Conservation (phyloP, 257 asterid species). For the Ehretia macrophylla region DNA sequence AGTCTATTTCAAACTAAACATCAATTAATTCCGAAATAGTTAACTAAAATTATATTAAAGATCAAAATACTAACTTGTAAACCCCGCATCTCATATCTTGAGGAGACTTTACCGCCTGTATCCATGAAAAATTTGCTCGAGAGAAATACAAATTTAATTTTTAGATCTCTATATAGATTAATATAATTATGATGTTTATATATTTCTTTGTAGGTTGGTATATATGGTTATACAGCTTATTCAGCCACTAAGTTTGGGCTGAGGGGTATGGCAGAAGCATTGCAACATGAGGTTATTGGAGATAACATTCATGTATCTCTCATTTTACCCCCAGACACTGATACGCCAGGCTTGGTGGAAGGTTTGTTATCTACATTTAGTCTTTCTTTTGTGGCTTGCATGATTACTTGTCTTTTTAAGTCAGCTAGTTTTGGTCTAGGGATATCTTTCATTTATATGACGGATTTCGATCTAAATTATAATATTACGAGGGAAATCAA, state of each 20-base stretch:
- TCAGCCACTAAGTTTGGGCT: constrained; percentile 95
- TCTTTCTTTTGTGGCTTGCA: not conserved
- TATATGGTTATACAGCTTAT: constrained; percentile 94
- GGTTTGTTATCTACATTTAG: constrained; percentile 35
- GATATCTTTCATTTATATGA: not conserved
- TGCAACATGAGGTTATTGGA: constrained; percentile 82
- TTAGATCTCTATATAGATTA: too few species aligned
- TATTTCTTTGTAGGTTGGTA: constrained; percentile 61
- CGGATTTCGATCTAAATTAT: too few species aligned
- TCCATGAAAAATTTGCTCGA: too few species aligned
- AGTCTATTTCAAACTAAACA: too few species aligned
- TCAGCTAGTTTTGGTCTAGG: not conserved
- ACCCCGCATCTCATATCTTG: too few species aligned
- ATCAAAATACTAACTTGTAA: too few species aligned
- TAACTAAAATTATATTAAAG: too few species aligned
- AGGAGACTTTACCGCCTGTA: too few species aligned
- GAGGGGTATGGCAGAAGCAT: constrained; percentile 92
- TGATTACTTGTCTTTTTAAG: too few species aligned
- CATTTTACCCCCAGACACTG: constrained; percentile 94
- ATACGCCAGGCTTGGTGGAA: constrained; percentile 90
- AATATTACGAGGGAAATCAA: too few species aligned
- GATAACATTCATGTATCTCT: constrained; percentile 86
- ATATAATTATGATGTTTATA: constrained; percentile 4
- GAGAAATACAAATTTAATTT: too few species aligned
- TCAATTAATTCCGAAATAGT: too few species aligned